Percentiles rank a stretch among this genome's conserved stretches.
These are phyloP conservation scores for Phlebiopsis gigantea DNA, from an alignment of 768 basidiomycete species.

Conservation along the genomic window DNA sequence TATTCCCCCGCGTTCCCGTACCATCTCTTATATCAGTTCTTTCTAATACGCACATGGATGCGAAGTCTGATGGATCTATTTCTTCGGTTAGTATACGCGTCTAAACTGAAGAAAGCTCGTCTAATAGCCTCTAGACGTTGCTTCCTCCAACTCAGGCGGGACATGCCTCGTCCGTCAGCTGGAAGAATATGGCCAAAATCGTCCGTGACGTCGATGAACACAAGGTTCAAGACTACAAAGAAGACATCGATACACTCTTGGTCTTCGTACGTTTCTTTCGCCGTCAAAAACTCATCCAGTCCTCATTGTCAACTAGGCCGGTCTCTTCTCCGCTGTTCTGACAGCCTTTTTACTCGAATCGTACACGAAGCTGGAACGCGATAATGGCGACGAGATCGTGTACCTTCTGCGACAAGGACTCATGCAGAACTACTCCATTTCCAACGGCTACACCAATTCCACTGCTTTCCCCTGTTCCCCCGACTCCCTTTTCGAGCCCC, in stretches of 20 bases:
- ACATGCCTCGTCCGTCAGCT: too few species aligned
- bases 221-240: neutral
- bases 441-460: neutral
- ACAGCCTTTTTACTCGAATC: conserved; percentile 2
- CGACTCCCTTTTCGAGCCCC: neutral
- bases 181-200: neutral
- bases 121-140: too few species aligned
- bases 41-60: too few species aligned
- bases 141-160: too few species aligned
- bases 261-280: neutral
- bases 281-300: neutral
- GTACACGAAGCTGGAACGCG: neutral
- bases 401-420: neutral
- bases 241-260: conserved; percentile 4
- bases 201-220: neutral
- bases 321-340: conserved; percentile 3
- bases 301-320: neutral
- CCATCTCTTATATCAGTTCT: too few species aligned
- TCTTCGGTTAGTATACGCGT: too few species aligned
- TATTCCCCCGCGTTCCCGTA: too few species aligned
- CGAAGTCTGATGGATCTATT: too few species aligned
- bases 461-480: neutral
- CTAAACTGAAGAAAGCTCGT: too few species aligned
- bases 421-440: neutral
- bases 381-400: neutral